Percentiles rank a stretch among this genome's conserved stretches.
phyloP scores from a whole-genome alignment of 352 stramenopile species.

The Pythium pyrilobum region DNA sequence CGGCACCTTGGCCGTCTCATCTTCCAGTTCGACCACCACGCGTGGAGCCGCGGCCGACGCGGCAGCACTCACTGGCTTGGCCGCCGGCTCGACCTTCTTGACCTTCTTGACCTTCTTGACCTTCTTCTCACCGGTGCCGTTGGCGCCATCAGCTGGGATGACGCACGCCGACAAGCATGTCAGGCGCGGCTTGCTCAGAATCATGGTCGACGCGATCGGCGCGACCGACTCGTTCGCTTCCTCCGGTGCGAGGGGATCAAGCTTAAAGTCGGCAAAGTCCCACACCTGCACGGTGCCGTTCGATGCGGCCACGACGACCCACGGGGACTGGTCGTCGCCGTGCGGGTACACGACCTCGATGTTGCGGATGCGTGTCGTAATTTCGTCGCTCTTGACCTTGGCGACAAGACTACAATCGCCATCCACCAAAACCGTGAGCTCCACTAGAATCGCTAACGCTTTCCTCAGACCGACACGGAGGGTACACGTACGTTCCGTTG shows the following conservation, averaged over 20 bases:
- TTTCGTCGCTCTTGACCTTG: slow-evolving; percentile 57
- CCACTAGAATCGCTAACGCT: not conserved
- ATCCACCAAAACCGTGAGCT: too few relatives aligned
- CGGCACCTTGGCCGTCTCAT: not conserved
- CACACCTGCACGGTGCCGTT: slow-evolving; percentile 77
- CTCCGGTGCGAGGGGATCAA: slow-evolving; percentile 42
- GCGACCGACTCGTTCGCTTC: slow-evolving; percentile 49
- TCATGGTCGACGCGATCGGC: slow-evolving; percentile 51
- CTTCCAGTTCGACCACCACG: slow-evolving; percentile 68
- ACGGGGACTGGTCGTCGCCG: slow-evolving; percentile 50
- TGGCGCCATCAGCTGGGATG: slow-evolving; percentile 19
- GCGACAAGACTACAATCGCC: slow-evolving; percentile 51
- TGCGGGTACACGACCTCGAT: slow-evolving; percentile 68
- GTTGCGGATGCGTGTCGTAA: slow-evolving; percentile 67
- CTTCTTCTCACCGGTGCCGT: slow-evolving; percentile 25
- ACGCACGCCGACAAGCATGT: slow-evolving; percentile 71
- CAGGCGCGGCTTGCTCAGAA: slow-evolving; percentile 69
- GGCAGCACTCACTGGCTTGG: slow-evolving; percentile 14
- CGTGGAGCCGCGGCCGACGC: slow-evolving; percentile 33
- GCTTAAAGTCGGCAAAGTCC: slow-evolving; percentile 58
- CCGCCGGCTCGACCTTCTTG: slow-evolving; percentile 19
- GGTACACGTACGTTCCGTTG: slow-evolving; percentile 49
- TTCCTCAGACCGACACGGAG: not conserved
- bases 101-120: slow-evolving; percentile 30
- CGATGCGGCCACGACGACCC: slow-evolving; percentile 70